These are phyloP conservation scores for Crepidotus variabilis DNA, from an alignment of 768 basidiomycete genomes.

Conservation along the genomic window DNA sequence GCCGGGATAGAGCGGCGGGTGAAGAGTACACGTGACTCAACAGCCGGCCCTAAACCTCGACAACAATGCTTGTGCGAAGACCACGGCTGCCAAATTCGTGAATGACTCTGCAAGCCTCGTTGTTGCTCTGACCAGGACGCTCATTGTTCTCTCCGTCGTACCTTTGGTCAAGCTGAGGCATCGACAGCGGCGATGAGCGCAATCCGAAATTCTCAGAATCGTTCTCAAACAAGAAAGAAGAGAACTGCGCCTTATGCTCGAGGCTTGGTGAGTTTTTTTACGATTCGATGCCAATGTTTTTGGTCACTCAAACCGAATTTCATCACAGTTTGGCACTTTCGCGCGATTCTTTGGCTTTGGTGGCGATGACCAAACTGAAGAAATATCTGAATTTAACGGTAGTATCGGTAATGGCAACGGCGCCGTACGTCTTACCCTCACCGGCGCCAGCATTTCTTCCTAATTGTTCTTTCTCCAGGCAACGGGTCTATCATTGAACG, in stretches of 20 bases:
- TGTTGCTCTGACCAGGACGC: constrained; percentile 7
- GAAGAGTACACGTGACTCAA: constrained; percentile 25
- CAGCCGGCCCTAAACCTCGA: constrained; percentile 28
- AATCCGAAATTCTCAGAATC: constrained; percentile 35
- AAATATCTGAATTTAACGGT: not conserved
- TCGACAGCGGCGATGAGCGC: constrained; percentile 47
- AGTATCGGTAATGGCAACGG: constrained; percentile 1
- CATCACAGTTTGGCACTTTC: constrained; percentile 5
- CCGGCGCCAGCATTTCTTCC: not conserved
- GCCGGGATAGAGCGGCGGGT: constrained; percentile 25
- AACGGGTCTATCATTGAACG: not conserved
- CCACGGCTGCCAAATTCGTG: constrained; percentile 8
- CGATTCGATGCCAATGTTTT: not conserved
- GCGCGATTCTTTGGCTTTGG: constrained; percentile 5
- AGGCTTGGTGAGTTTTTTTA: constrained; percentile 11
- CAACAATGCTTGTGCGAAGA: not conserved
- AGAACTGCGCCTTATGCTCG: constrained; percentile 49
- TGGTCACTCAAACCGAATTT: not conserved
- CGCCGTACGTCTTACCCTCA: not conserved
- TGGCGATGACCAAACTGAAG: not conserved
- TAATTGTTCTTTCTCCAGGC: not conserved
- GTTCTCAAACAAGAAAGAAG: constrained; percentile 30
- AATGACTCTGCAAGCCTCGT: constrained; percentile 10
- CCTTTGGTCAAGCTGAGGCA: constrained; percentile 10
- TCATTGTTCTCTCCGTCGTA: constrained; percentile 15